Conservation (phyloP, 306 rosid species). For the Cicer chorassanicum region DNA sequence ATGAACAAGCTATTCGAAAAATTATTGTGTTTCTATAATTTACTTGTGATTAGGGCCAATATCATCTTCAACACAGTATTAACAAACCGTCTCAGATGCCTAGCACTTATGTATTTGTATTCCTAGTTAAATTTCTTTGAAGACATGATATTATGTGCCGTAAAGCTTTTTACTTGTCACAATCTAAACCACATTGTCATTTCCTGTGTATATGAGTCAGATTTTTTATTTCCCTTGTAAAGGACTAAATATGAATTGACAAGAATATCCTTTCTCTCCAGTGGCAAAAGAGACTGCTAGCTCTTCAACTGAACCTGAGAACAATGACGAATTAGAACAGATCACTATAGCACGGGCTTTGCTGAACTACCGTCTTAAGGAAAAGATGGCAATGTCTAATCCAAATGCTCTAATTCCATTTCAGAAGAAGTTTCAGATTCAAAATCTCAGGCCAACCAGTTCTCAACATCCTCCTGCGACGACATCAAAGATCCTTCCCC, state of each 20-base stretch:
- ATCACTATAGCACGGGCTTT: slow-evolving; percentile 90
- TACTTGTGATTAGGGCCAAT: slow-evolving; percentile 3
- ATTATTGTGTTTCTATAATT: slow-evolving; percentile 10
- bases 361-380: slow-evolving; percentile 73
- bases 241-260: slow-evolving; percentile 36
- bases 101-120: not conserved
- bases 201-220: not conserved
- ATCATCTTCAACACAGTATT: slow-evolving; percentile 13
- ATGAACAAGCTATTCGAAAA: not conserved
- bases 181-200: slow-evolving; percentile 1
- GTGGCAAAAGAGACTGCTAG: slow-evolving; percentile 66
- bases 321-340: slow-evolving; percentile 91
- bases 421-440: slow-evolving; percentile 71
- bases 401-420: slow-evolving; percentile 73
- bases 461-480: slow-evolving; percentile 67
- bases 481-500: slow-evolving; percentile 89
- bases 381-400: slow-evolving; percentile 74
- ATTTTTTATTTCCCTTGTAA: slow-evolving; percentile 1
- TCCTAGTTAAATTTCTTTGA: not conserved
- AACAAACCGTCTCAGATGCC: slow-evolving; percentile 4
- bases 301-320: slow-evolving; percentile 80
- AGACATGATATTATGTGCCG: slow-evolving; percentile 18
- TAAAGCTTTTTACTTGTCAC: slow-evolving; percentile 24
- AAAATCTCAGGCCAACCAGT: slow-evolving; percentile 75
- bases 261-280: slow-evolving; percentile 51